Evolutionary conservation across 768 basidiomycete species (phyloP).

Genomic region (Russula ochroleuca): DNA sequence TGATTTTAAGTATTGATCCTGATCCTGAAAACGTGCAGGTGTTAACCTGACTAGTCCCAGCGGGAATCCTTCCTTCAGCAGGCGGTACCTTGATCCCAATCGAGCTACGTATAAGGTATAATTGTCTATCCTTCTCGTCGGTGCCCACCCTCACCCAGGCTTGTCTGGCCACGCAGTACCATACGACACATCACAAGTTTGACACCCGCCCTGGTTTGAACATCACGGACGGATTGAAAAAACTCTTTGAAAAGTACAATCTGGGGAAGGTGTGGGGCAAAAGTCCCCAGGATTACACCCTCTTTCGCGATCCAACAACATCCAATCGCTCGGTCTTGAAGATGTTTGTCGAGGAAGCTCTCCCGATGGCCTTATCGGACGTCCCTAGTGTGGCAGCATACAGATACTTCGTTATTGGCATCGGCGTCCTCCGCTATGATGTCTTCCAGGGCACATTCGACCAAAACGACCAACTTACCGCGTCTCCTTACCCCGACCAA

Average conservation of each 20-base stretch:
- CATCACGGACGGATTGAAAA: constrained; percentile 53
- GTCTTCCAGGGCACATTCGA: constrained; percentile 68
- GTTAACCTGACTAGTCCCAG: constrained; percentile 46
- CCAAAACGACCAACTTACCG: constrained; percentile 75
- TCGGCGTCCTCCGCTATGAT: constrained; percentile 62
- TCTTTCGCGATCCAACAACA: constrained; percentile 60
- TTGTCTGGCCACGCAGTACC: constrained; percentile 48
- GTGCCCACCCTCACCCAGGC: not conserved
- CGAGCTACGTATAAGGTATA: constrained; percentile 67
- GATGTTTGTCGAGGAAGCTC: constrained; percentile 48
- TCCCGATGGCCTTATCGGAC: constrained; percentile 42
- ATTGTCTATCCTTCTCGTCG: not conserved
- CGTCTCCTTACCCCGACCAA: constrained; percentile 61
- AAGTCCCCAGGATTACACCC: constrained; percentile 72
- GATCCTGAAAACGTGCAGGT: constrained; percentile 34
- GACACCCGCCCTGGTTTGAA: constrained; percentile 51
- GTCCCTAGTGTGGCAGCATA: constrained; percentile 46
- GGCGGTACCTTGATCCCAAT: constrained; percentile 79
- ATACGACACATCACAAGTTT: constrained; percentile 55
- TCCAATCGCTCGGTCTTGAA: constrained; percentile 57
- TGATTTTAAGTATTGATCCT: not conserved
- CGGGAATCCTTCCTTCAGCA: constrained; percentile 55
- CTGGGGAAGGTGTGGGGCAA: constrained; percentile 41
- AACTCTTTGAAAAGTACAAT: constrained; percentile 41
- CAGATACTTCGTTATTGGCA: constrained; percentile 52